A percentile compares a stretch with the other conserved stretches of the same genome.
phyloP scores from a whole-genome alignment of 352 stramenopile species.

The Globisporangium okanoganense region DNA sequence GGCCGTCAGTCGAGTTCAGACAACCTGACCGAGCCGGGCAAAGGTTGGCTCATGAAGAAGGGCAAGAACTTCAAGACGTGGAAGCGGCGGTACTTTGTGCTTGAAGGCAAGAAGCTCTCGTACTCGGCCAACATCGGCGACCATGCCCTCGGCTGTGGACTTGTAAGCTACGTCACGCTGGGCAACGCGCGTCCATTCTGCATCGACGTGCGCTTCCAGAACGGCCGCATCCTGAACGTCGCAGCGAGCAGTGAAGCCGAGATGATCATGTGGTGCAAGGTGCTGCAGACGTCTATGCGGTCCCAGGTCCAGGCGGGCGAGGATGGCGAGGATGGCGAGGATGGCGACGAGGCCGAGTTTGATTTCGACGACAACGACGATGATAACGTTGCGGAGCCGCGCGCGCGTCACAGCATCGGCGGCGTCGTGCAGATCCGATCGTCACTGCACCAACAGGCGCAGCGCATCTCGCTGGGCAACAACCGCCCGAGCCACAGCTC shows the following conservation, averaged over 20 bases:
- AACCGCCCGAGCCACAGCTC: neutral
- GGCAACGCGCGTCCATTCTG: constrained; percentile 67
- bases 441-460: constrained; percentile 7
- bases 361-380: constrained; percentile 48
- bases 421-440: neutral
- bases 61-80: constrained; percentile 64
- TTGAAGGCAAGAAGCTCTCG: constrained; percentile 53
- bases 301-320: constrained; percentile 16
- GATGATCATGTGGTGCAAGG: constrained; percentile 57
- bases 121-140: constrained; percentile 43
- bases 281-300: constrained; percentile 44
- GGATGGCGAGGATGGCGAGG: constrained; percentile 11
- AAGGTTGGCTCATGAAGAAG: constrained; percentile 56
- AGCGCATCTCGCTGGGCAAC: neutral
- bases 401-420: constrained; percentile 5
- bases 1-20: neutral
- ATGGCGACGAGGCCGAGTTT: constrained; percentile 31
- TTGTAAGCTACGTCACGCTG: constrained; percentile 50
- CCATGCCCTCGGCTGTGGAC: constrained; percentile 36
- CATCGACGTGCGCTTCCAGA: constrained; percentile 58
- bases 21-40: constrained; percentile 19
- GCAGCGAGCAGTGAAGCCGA: constrained; percentile 48
- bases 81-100: constrained; percentile 59
- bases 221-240: constrained; percentile 58
- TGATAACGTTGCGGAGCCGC: constrained; percentile 17